Evolutionary conservation across 2,329 filamentous ascomycete species (phyloP), one percentile per base, ranked within the genome.

Genomic region (Claviceps pazoutovae): DNA sequence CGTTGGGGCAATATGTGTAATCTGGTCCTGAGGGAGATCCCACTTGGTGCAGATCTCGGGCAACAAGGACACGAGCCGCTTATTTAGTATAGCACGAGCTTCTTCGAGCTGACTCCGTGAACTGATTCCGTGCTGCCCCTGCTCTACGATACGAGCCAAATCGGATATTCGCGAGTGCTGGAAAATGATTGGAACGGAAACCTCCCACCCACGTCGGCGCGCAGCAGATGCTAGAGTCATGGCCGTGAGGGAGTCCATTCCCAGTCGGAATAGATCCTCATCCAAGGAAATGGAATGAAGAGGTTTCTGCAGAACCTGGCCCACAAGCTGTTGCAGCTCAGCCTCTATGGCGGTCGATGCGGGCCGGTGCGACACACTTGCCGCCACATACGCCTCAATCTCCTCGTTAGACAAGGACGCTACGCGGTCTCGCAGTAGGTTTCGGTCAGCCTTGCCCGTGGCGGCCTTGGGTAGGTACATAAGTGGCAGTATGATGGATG

Each of bases 161-260:
- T 47, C 46, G 30, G 46, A 47, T n/a, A 47, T 7, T 21, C 46
- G 46, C 8, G 46, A 19, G 13, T 37, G 46, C 46, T 47, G 46
- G n/a, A 47, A 47, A 19, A 47, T 37, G 2, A 37, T 36, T 5
- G 46, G 30, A 14, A 47, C 46, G 11, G 46, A 37, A 17, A 47
- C 8, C 11, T 37, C 46, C 46, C 30, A 38, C 14, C 46, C 46
- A 19, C 11, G 17, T 21, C 30, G n/a, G 6, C 46, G 46, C 5
- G 30, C 46, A 3, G 30, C 16, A 3, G 46, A 37, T 21, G 46
- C n/a, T 2, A 47, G 34, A 34, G 46, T 47, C 46, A 47, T 47
- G 34, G 30, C 46, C 46, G 46, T 47, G n/a, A 47, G 46, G 6
- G 46, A 47, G 46, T 47, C 46, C n/a, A 47, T n/a, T 38, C 46